A percentile compares a stretch with the other conserved stretches of the same genome.
phyloP scores from a whole-genome alignment of 441 rosid species.

The Aleurites moluccanus region DNA sequence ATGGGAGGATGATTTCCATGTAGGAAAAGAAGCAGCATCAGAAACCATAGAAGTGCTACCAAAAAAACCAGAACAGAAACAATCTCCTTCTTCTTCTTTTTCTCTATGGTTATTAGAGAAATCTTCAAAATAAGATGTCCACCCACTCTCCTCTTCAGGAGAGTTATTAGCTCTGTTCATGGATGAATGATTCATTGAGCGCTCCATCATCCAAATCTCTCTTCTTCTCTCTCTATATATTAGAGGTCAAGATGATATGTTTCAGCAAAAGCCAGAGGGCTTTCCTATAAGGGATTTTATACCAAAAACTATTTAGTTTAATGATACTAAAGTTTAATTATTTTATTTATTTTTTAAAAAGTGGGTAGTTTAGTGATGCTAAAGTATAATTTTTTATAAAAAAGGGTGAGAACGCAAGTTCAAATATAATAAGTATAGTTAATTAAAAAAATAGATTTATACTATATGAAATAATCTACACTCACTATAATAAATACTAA shows the following conservation, averaged over 20 bases:
- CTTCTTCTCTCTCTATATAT: not conserved
- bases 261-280: not conserved
- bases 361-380: too few species aligned
- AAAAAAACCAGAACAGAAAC: slow-evolving; percentile 38
- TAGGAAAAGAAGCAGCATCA: slow-evolving; percentile 57
- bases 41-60: slow-evolving; percentile 60
- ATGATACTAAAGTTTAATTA: too few species aligned
- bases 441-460: too few species aligned
- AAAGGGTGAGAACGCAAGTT: too few species aligned
- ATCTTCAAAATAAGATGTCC: slow-evolving; percentile 81
- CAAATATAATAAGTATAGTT: too few species aligned
- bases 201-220: slow-evolving; percentile 21
- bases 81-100: not conserved
- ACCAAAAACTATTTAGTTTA: not conserved
- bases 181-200: slow-evolving; percentile 26
- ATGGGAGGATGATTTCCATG: slow-evolving; percentile 28
- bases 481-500: too few species aligned
- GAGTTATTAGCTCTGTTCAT: slow-evolving; percentile 16
- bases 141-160: slow-evolving; percentile 71
- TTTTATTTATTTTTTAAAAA: too few species aligned
- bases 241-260: not conserved
- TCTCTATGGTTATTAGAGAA: slow-evolving; percentile 36
- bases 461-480: too few species aligned
- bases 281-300: slow-evolving; percentile 18
- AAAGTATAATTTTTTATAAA: too few species aligned